Base-by-base conservation (phyloP, 139 green algal genomes). In the Pedinophyceae sp. region DNA sequence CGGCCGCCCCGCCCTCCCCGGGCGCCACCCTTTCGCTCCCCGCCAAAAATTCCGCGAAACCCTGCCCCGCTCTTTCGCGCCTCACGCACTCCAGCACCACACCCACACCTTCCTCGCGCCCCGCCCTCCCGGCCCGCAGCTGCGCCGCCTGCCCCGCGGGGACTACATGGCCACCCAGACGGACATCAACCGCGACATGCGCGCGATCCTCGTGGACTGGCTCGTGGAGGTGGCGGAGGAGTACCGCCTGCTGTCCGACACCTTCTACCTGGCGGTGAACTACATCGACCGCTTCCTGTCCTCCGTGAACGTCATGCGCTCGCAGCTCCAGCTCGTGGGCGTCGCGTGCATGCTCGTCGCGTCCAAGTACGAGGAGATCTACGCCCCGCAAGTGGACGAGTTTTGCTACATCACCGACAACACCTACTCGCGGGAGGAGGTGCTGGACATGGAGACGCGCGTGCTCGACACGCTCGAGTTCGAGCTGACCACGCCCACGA, bases 351-450 rank as follows among this genome's bases (percentile, higher is more conserved):
- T 96, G 84, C 82, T 93, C 57, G 65, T 95, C 19, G 90, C 90
- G 2, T 65, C 82, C 56, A 98, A 98, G 67, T 98, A 93, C 58
- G 87, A 97, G 72, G 90, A 98, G 77, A 95, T 97, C 46, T 95
- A 95, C 58, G 77, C 90, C 4, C 88, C 88, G 25, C 71, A 74
- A 30, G 61, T 94, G 16, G 67, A 81, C 30, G 84, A 95, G 46
- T 96, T 94, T 57, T 88, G 75, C 59, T 95, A 93, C 76, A 96
- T 98, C 69, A 96, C 89, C 0, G 89, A 97, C 70, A 92, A 94
- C 76, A 94, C 88, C 4, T 98, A 97, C 75, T 76, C 66, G 17
- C 74, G 77, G n/a, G 60, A 85, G 30, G 67, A 95, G 55, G 67
- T 96, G 15, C 57, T 93, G 2, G 45, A 64, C 1, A 92, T 89